Conservation (phyloP, 176 grass and related monocot species). For the Carex littledalei region DNA sequence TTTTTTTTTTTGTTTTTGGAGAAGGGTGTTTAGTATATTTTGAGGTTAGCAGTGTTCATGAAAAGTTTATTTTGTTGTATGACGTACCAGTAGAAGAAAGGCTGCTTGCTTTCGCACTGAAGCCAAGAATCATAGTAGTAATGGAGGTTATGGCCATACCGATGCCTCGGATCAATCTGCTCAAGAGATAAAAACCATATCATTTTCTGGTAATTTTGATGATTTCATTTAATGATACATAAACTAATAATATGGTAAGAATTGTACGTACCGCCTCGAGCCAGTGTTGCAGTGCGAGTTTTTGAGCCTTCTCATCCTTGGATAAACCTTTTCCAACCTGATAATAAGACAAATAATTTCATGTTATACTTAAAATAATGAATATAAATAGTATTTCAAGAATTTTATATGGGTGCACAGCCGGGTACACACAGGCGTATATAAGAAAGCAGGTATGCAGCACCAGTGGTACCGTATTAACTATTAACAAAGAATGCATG, state of each 20-base stretch:
- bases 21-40: not conserved
- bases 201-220: not conserved
- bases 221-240: not conserved
- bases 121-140: conserved; percentile 94
- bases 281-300: conserved; percentile 77
- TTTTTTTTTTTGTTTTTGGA: no score
- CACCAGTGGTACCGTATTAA: no score
- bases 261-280: conserved; percentile 59
- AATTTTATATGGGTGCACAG: no score
- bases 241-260: not conserved
- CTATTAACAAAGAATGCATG: no score
- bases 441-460: no score
- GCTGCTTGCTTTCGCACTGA: conserved; percentile 70
- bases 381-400: no score
- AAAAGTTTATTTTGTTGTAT: not conserved
- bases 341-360: not conserved
- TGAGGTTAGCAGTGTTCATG: not conserved
- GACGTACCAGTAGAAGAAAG: conserved; percentile 93
- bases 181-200: conserved; percentile 16
- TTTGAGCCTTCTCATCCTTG: conserved; percentile 74
- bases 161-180: conserved; percentile 91
- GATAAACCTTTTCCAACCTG: conserved; percentile 79
- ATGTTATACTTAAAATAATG: not conserved
- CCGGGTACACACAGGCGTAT: no score
- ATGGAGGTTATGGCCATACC: conserved; percentile 87